Percentiles rank a stretch among this genome's conserved stretches.
These are phyloP conservation scores for Zymoseptoria pseudotritici DNA, from an alignment of 2,329 filamentous ascomycete genomes.

Conservation along the genomic window DNA sequence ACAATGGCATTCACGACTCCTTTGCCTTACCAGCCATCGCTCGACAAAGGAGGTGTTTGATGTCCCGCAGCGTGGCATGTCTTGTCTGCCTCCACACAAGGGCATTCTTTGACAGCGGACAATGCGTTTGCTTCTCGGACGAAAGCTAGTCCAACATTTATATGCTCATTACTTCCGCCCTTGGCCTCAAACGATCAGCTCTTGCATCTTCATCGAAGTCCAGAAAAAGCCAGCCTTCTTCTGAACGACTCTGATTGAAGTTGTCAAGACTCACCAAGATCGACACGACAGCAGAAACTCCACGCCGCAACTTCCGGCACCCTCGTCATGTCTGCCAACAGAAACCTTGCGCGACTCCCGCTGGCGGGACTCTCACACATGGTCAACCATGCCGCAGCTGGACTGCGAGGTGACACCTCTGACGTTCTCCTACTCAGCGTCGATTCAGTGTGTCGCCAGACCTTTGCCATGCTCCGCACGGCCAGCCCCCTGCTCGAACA, in stretches of 20 bases:
- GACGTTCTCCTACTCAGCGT: slow-evolving; percentile 7
- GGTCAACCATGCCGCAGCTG: slow-evolving; percentile 5
- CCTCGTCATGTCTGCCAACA: not conserved
- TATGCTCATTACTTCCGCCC: not conserved
- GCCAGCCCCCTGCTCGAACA: not conserved
- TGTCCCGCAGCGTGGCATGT: not conserved
- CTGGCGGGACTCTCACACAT: not conserved
- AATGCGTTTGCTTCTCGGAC: not conserved
- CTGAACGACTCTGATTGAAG: not conserved
- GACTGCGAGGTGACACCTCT: slow-evolving; percentile 1
- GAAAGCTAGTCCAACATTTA: not conserved
- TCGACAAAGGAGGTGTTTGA: not conserved
- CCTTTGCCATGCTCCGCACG: slow-evolving; percentile 1
- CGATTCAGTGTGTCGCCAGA: slow-evolving; percentile 4
- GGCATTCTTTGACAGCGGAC: not conserved
- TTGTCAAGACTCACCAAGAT: not conserved
- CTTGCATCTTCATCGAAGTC: not conserved
- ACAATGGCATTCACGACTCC: not conserved
- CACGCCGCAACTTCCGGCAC: not conserved
- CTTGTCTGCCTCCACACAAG: not conserved
- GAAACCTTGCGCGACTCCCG: not conserved
- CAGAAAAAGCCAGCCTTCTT: not conserved
- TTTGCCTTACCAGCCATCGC: too few species aligned
- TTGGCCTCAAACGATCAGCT: not conserved
- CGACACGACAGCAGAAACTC: not conserved